phyloP scores from a whole-genome alignment of 1,284 basidiomycete species.

The Cryptococcus maquisensis region DNA sequence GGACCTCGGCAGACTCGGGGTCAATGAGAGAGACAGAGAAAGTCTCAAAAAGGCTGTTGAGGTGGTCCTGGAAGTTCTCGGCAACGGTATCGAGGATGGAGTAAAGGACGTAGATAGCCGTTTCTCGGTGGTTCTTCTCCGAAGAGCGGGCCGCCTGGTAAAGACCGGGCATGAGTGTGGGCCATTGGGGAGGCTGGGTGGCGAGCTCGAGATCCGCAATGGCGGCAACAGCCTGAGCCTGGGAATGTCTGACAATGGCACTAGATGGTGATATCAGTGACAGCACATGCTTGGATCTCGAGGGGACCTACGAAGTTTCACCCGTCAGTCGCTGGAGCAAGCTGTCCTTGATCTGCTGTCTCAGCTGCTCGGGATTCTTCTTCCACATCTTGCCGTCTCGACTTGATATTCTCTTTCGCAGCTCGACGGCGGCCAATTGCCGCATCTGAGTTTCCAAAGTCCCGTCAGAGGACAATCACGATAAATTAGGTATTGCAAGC shows the following conservation, averaged over 20 bases:
- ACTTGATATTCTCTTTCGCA: constrained; percentile 83
- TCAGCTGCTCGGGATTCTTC: constrained; percentile 63
- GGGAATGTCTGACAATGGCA: constrained; percentile 80
- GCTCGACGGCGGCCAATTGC: constrained; percentile 96
- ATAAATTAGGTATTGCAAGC: constrained; percentile 20
- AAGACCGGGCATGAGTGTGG: constrained; percentile 82
- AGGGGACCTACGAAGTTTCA: constrained; percentile 65
- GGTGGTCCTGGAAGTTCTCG: constrained; percentile 75
- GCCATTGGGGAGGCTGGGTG: constrained; percentile 66
- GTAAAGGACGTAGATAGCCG: constrained; percentile 85
- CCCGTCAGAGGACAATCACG: not conserved
- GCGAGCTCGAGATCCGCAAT: constrained; percentile 89
- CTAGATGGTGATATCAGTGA: constrained; percentile 49
- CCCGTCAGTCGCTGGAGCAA: constrained; percentile 73
- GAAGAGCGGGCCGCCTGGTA: constrained; percentile 70
- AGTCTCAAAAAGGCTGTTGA: constrained; percentile 74
- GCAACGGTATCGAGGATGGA: constrained; percentile 89
- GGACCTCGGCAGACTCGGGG: constrained; percentile 83
- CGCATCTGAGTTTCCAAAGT: constrained; percentile 63
- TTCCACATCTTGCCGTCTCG: constrained; percentile 83
- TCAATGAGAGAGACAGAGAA: constrained; percentile 77
- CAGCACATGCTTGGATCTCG: not conserved
- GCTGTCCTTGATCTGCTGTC: constrained; percentile 79
- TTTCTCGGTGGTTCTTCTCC: constrained; percentile 75
- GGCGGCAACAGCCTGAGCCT: constrained; percentile 87